Conservation (phyloP, 2,329 filamentous ascomycete genomes). For the Diplodia seriata region DNA sequence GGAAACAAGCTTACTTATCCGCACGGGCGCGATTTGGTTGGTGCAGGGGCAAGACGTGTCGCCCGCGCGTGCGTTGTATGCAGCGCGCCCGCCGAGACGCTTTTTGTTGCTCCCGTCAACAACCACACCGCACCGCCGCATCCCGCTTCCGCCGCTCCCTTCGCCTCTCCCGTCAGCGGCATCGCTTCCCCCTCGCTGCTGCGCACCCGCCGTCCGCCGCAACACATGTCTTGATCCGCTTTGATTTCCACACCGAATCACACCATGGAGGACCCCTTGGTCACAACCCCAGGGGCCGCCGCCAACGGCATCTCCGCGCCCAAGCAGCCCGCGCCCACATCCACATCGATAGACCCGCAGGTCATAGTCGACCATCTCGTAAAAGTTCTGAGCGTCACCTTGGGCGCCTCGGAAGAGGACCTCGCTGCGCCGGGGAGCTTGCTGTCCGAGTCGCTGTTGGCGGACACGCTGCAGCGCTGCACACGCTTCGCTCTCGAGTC, state of each 20-base stretch:
- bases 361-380: slow-evolving; percentile 57
- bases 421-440: slow-evolving; percentile 83
- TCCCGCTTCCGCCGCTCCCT: slow-evolving; percentile 14
- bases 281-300: slow-evolving; percentile 46
- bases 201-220: not conserved
- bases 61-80: slow-evolving; percentile 19
- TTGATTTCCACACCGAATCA: slow-evolving; percentile 4
- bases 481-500: slow-evolving; percentile 87
- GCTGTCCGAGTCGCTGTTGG: slow-evolving; percentile 72
- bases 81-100: slow-evolving; percentile 11
- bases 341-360: slow-evolving; percentile 54
- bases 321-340: slow-evolving; percentile 42
- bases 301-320: slow-evolving; percentile 46
- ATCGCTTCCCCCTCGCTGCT: slow-evolving; percentile 18
- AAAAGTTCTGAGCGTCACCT: slow-evolving; percentile 56
- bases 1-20: slow-evolving; percentile 20
- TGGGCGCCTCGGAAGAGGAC: slow-evolving; percentile 69
- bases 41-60: slow-evolving; percentile 20
- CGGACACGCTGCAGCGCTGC: slow-evolving; percentile 86
- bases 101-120: slow-evolving; percentile 26
- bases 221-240: slow-evolving; percentile 29
- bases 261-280: slow-evolving; percentile 52
- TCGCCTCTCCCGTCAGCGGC: not conserved
- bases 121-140: slow-evolving; percentile 21
- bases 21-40: slow-evolving; percentile 5